Conservation (phyloP, 805 yeast genomes). For the Candida argentea region DNA sequence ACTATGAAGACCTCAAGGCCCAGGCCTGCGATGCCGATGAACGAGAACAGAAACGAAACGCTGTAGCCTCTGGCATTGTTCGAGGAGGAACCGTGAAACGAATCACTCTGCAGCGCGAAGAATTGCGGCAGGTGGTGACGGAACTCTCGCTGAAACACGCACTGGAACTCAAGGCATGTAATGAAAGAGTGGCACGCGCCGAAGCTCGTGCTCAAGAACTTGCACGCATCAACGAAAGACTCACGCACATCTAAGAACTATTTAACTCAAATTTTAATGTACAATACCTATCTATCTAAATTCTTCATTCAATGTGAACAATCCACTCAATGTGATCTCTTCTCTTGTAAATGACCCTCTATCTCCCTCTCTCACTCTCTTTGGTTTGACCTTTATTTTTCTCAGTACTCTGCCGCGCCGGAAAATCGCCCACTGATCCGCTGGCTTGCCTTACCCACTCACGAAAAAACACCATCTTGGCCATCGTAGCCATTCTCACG, state of each 20-base stretch:
- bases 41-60: background rate
- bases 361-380: too few species aligned
- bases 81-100: too few species aligned
- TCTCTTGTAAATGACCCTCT: too few species aligned
- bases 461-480: too few species aligned
- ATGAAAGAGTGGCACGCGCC: slow-evolving; percentile 24
- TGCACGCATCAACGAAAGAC: slow-evolving; percentile 21
- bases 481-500: too few species aligned
- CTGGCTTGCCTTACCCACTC: too few species aligned
- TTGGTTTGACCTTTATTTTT: too few species aligned
- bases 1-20: slow-evolving; percentile 30
- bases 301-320: slow-evolving; percentile 2
- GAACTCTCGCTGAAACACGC: slow-evolving; percentile 26
- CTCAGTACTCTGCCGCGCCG: too few species aligned
- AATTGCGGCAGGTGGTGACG: slow-evolving; percentile 28
- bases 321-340: slow-evolving; percentile 3
- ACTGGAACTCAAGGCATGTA: slow-evolving; percentile 24
- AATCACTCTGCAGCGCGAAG: slow-evolving; percentile 26
- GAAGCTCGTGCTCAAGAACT: slow-evolving; percentile 21
- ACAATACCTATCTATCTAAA: background rate
- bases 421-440: too few species aligned
- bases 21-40: slow-evolving; percentile 1
- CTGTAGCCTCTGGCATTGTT: slow-evolving; percentile 1
- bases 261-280: too few species aligned
- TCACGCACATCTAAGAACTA: too few species aligned